Evolutionary conservation across 768 basidiomycete genomes (phyloP), one percentile per base, ranked within the genome.

Genomic region (Kwoniella dejecticola): DNA sequence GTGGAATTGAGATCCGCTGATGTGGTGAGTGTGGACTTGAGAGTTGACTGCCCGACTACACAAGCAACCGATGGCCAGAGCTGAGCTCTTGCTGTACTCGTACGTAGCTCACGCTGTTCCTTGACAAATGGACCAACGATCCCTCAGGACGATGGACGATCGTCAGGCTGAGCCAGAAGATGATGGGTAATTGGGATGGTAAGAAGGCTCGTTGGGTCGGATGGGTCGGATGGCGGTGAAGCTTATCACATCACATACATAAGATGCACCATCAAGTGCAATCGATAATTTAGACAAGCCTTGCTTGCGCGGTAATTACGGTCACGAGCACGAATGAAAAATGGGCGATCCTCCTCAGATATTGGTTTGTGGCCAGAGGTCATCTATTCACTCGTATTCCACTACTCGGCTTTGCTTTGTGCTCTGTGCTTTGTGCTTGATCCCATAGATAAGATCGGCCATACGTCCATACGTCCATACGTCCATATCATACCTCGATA

Each of bases 1-100:
- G 71, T 71, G 11, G 77, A 78, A 52, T 62, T 78, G n/a, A 57
- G 77, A 15, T 71, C 69, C 21, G 31, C 71, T 3, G 77, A 77
- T 38, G 76, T 77, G 29, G 75, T 78, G 42, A 66, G 75, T 36
- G 7, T 69, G 15, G 27, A 24, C 19, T 19, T 42, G 10, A 7
- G 11, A 19, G 19, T 42, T 42, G 11, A 42, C 15, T 12, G 17
- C 23, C 19, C 11, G 33, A 13, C 5, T 42, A n/a, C 7, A 13
- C 17, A 13, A 11, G 10, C 33, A 10, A 21, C 6, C 26, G 13
- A 4, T 19, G 4, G 6, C 11, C 13, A 13, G 31, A 52, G 29
- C 30, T 42, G 30, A 29, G 29, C 15, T 42, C 6, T 13, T 42
- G 11, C n/a, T n/a, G n/a, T n/a, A 42, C 29, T 54, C 6, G 40